Conservation (phyloP, 2,329 filamentous ascomycete genomes). For the Periconia digitata region DNA sequence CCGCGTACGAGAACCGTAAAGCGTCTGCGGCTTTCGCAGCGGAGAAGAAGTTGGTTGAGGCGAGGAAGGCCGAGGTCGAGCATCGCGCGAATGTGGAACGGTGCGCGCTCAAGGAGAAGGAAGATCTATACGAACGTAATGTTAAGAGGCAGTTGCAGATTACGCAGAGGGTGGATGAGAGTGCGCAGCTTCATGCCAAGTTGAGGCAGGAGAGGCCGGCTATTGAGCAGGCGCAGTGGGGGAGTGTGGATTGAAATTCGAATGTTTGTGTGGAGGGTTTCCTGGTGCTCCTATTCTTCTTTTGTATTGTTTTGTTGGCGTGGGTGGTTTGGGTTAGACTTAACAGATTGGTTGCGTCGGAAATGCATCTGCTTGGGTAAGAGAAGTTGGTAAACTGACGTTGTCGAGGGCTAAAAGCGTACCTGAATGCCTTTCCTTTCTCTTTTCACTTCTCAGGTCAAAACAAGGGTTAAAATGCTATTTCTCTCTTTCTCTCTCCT, state of each 20-base stretch:
- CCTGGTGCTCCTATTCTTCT: too few relatives aligned
- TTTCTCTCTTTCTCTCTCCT: too few relatives aligned
- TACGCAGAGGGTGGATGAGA: slow-evolving; percentile 32
- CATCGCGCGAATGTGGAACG: slow-evolving; percentile 28
- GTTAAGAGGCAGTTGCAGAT: slow-evolving; percentile 33
- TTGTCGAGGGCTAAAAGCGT: too few relatives aligned
- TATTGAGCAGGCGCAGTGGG: slow-evolving; percentile 32
- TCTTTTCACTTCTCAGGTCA: too few relatives aligned
- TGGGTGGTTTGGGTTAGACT: too few relatives aligned
- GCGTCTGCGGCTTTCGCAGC: slow-evolving; percentile 13
- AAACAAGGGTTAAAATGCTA: too few relatives aligned
- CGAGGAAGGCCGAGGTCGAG: slow-evolving; percentile 29
- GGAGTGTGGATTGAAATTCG: slow-evolving; percentile 33
- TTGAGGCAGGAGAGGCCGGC: slow-evolving; percentile 29
- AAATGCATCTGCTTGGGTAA: too few relatives aligned
- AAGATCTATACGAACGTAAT: slow-evolving; percentile 37
- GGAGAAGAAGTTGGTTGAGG: slow-evolving; percentile 25
- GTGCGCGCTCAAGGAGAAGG: slow-evolving; percentile 33
- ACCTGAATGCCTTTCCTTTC: too few relatives aligned
- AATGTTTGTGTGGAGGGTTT: too few relatives aligned
- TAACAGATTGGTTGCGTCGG: too few relatives aligned
- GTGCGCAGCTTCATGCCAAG: slow-evolving; percentile 32
- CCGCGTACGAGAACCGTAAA: slow-evolving; percentile 27
- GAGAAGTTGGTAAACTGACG: too few relatives aligned
- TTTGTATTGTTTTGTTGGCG: too few relatives aligned